A percentile compares a stretch with the other conserved stretches of the same genome.
Conservation (phyloP, 768 basidiomycete species). For the Holtermanniella nyarrowii region DNA sequence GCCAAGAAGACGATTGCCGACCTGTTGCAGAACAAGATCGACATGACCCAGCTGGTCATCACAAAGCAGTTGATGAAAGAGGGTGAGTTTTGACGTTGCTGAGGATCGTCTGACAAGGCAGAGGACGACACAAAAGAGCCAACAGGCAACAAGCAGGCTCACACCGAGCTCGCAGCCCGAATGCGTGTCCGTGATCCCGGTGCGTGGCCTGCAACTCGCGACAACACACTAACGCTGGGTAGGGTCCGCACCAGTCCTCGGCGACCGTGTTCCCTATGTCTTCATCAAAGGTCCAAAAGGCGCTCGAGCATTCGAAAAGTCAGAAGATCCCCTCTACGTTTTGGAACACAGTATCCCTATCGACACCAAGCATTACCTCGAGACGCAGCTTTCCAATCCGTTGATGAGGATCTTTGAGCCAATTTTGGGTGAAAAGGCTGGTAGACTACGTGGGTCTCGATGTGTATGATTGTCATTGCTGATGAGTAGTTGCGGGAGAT, state of each 20-base stretch:
- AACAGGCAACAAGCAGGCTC: conserved; percentile 63
- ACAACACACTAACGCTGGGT: not conserved
- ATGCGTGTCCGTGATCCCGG: conserved; percentile 95
- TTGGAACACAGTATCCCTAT: conserved; percentile 97
- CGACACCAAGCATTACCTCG: conserved; percentile 94
- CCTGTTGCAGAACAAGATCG: conserved; percentile 87
- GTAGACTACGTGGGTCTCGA: conserved; percentile 50
- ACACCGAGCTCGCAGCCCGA: conserved; percentile 85
- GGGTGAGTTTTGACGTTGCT: conserved; percentile 46
- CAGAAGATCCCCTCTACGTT: conserved; percentile 94
- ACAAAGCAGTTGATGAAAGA: conserved; percentile 91
- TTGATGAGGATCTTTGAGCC: conserved; percentile 97
- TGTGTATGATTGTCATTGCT: conserved; percentile 9
- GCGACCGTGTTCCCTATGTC: conserved; percentile 97
- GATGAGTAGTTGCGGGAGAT: conserved; percentile 70
- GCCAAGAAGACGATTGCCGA: conserved; percentile 88
- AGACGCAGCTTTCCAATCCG: conserved; percentile 95
- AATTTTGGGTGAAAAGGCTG: conserved; percentile 83
- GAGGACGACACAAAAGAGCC: conserved; percentile 60
- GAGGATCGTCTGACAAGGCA: conserved; percentile 24
- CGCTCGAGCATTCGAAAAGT: conserved; percentile 96
- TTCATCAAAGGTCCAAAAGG: conserved; percentile 95
- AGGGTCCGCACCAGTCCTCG: conserved; percentile 94
- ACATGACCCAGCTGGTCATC: conserved; percentile 98
- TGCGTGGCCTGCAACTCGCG: conserved; percentile 22